A percentile compares a stretch with the other conserved stretches of the same genome.
Conservation (phyloP, 2,329 filamentous ascomycete species). For the Clathrospora elynae region DNA sequence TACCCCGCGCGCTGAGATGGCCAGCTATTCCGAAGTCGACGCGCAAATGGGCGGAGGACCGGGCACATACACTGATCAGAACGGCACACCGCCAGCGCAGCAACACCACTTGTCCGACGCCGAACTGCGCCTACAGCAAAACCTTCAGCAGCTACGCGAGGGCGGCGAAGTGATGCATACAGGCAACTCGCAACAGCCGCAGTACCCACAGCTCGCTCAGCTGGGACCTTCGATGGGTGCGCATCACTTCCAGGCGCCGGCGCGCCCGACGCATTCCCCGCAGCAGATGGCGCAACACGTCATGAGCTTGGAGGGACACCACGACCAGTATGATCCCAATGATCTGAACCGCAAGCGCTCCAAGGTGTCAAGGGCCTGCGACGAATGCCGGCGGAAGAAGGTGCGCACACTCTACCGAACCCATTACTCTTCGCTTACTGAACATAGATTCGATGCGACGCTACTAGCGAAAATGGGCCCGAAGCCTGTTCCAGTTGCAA, state of each 20-base stretch:
- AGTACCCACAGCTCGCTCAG: slow-evolving; percentile 35
- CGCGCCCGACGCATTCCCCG: slow-evolving; percentile 45
- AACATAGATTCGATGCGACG: slow-evolving; percentile 48
- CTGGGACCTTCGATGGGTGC: slow-evolving; percentile 36
- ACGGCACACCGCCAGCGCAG: slow-evolving; percentile 42
- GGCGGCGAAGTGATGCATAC: slow-evolving; percentile 41
- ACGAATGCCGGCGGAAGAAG: slow-evolving; percentile 51
- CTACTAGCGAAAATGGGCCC: slow-evolving; percentile 48
- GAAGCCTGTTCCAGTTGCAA: slow-evolving; percentile 50
- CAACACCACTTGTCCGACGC: slow-evolving; percentile 41
- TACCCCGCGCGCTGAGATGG: slow-evolving; percentile 32
- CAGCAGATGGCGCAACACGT: slow-evolving; percentile 49
- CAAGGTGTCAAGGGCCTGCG: slow-evolving; percentile 51
- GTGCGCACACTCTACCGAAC: slow-evolving; percentile 22
- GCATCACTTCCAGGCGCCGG: slow-evolving; percentile 44
- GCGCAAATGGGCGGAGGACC: slow-evolving; percentile 41
- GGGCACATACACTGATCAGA: slow-evolving; percentile 45
- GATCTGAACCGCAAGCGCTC: slow-evolving; percentile 47
- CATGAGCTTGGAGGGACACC: slow-evolving; percentile 46
- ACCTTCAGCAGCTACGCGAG: slow-evolving; percentile 43
- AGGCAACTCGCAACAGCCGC: slow-evolving; percentile 32
- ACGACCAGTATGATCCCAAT: slow-evolving; percentile 43
- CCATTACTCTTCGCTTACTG: slow-evolving; percentile 19
- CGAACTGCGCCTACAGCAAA: slow-evolving; percentile 43
- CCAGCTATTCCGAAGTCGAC: slow-evolving; percentile 43